Evolutionary conservation across 306 rosid genomes (phyloP), one percentile per base, ranked within the genome.

Genomic region (Acmispon strigosus): DNA sequence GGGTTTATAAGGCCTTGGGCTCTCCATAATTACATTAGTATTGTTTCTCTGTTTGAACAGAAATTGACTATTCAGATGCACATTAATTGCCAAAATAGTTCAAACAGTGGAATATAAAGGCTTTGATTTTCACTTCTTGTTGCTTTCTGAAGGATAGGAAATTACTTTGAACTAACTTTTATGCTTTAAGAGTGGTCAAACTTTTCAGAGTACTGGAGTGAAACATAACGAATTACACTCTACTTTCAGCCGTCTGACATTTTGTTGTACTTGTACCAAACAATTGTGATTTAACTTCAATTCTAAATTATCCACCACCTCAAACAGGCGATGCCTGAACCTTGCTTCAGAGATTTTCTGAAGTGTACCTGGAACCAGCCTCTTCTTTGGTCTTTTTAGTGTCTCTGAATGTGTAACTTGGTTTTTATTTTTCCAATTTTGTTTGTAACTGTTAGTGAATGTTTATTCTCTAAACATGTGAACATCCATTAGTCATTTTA

Each of bases 401-500:
- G 16, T 36, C 37, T 55, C 19, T 24, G 34, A 34, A 22, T 70
- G 62, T 42, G 50, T 48, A 62, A 47, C 50, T 34, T 34, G 17
- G 6, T 16, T 50, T 16, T 24, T 44, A 6, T 42, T 41, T 51
- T 41, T 34, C 18, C 11, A 6, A 0, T 32, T 29, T 62, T 42
- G 20, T 13, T 39, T 5, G 60, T 70, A 22, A 22, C 44, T 44
- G 10, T 64, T 64, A 22, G 43, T n/a, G 20, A 36, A 11, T 47
- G 19, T 37, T 37, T 66, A 19, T 50, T 72, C 64, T 43, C 27
- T 39, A 43, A 55, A 42, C 5, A 34, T 22, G 59, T 45, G 16
- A 78, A 42, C 11, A 39, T 66, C 45, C 62, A 62, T 50, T 56
- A 15, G 62, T 52, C 74, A 29, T 45, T 29, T 67, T 73, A 14